Base-by-base conservation (phyloP, 177 flowering plant genomes). In the Telopea speciosissima region DNA sequence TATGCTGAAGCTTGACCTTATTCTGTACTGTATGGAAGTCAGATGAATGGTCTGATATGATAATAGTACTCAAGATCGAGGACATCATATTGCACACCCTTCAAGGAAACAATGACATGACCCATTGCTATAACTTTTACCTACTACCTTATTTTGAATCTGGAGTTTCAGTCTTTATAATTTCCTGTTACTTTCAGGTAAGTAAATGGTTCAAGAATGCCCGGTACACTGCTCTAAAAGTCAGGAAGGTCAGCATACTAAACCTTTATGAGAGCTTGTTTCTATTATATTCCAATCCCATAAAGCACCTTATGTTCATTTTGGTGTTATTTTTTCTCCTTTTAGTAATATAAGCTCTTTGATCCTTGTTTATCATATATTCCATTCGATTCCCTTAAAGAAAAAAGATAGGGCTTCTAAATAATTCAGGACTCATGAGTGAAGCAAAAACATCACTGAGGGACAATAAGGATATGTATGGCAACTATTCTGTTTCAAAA, bases 161-260 rank as follows among this genome's bases (percentile, higher is more conserved):
- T 9, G n/a, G 13, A 17, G 24, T 3, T 13, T 23, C 22, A 64
- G 16, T 9, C 36, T 33, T 49, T 26, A 12, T 49, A 26, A 7
- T 54, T 21, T n/a, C 62, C 58, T 66, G 23, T 25, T 70, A 70
- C 75, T 76, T 82, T 65, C 88, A 95, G 99, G 91, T 95, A 16
- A 90, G 82, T 83, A 91, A 95, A 81, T 95, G 99, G 99, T 95
- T 95, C 89, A 95, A 92, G 82, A 95, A 95, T 78, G 87, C 99
- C 25, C 92, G 99, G 33, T 95, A 92, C 67, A 66, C 81, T 45
- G 91, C 97, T 23, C 87, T 92, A 45, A 92, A 83, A 81, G 76
- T 79, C 54, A 83, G 93, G 81, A 95, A 90, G 97, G 99, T 91
- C 70, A 85, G 80, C 22, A 36, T 62, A 24, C 24, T 64, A 16